These are phyloP conservation scores for Arthrobotrys entomopaga DNA, from an alignment of 2,329 filamentous ascomycete genomes.

Conservation along the genomic window DNA sequence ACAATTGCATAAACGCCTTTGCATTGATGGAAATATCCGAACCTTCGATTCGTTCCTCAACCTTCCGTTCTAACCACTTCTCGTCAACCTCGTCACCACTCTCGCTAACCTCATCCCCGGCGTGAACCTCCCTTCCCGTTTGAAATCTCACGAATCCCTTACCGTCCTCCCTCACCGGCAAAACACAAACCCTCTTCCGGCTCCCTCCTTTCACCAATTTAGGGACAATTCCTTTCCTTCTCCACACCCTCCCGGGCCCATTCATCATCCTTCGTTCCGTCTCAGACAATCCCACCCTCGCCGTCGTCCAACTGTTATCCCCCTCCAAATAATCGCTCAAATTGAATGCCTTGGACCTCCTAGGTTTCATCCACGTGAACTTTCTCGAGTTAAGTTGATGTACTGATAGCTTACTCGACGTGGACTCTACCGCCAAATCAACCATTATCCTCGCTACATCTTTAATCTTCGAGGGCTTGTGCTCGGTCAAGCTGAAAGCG, in stretches of 20 bases:
- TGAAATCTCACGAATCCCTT: conserved; percentile 65
- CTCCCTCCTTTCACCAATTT: conserved; percentile 63
- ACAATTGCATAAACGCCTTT: conserved; percentile 21
- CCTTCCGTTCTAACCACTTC: conserved; percentile 1
- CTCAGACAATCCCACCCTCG: conserved; percentile 67
- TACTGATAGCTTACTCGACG: conserved; percentile 9
- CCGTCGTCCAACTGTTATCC: conserved; percentile 65
- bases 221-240: conserved; percentile 28
- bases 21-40: conserved; percentile 6
- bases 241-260: conserved; percentile 61
- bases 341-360: conserved; percentile 31
- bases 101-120: conserved; percentile 25
- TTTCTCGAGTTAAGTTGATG: conserved; percentile 20
- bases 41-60: conserved; percentile 13
- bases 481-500: not conserved
- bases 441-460: conserved; percentile 18
- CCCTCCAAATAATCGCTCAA: conserved; percentile 27
- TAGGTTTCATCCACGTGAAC: conserved; percentile 26
- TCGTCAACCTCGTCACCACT: conserved; percentile 40
- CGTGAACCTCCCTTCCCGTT: conserved; percentile 1
- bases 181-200: conserved; percentile 73
- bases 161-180: conserved; percentile 90
- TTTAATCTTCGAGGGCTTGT: not conserved
- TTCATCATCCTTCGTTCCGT: conserved; percentile 73
- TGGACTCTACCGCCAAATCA: conserved; percentile 16